phyloP scores from a whole-genome alignment of 2,329 filamentous ascomycete species.

The Hymenoscyphus occultus region DNA sequence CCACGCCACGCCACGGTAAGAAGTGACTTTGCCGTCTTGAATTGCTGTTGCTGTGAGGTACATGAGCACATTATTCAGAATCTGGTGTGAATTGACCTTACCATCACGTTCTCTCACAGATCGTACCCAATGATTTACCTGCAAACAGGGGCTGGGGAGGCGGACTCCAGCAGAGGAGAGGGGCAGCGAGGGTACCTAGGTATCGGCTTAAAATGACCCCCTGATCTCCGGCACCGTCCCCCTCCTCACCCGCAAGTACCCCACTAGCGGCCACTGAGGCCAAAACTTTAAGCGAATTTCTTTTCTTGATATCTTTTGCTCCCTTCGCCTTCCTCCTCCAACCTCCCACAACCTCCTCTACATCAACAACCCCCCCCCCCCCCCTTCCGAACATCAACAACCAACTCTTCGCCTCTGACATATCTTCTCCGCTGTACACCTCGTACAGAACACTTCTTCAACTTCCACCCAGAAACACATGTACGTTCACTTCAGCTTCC shows the following conservation, averaged over 20 bases:
- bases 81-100: not conserved
- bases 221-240: not conserved
- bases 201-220: not conserved
- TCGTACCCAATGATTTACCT: not conserved
- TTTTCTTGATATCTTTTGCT: constrained; percentile 3
- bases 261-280: constrained; percentile 4
- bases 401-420: not conserved
- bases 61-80: not conserved
- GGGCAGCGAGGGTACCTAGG: not conserved
- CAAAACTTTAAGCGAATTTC: constrained; percentile 5
- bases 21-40: not conserved
- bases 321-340: constrained; percentile 1
- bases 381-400: not conserved
- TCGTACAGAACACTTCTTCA: constrained; percentile 7
- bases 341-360: not conserved
- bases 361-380: not conserved
- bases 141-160: not conserved
- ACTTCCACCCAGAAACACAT: not conserved
- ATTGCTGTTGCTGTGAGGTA: not conserved
- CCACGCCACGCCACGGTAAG: not conserved
- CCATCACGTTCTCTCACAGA: not conserved
- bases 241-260: not conserved
- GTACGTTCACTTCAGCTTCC: constrained; percentile 1
- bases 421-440: constrained; percentile 4
- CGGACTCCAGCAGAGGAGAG: not conserved